Conservation (phyloP, 1,284 basidiomycete genomes). For the Cerioporus squamosus region DNA sequence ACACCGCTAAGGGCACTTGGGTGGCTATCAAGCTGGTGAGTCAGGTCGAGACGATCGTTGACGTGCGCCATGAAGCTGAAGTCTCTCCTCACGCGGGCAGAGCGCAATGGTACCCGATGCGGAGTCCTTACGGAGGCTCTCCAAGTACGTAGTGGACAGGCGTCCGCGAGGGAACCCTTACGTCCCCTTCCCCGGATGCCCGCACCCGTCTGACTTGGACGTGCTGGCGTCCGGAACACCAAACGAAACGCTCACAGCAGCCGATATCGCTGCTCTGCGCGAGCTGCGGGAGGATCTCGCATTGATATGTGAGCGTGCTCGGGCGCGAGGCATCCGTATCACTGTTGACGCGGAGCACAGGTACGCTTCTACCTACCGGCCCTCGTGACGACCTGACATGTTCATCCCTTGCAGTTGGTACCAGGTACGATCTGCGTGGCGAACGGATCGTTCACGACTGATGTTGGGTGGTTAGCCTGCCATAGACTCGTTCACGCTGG, state of each 20-base stretch:
- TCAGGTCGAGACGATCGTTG: background rate
- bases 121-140: slow-evolving; percentile 57
- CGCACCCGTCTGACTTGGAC: slow-evolving; percentile 52
- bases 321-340: slow-evolving; percentile 63
- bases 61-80: background rate
- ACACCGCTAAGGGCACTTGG: slow-evolving; percentile 54
- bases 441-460: background rate
- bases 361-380: slow-evolving; percentile 34
- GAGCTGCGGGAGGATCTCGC: slow-evolving; percentile 64
- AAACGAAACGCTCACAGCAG: slow-evolving; percentile 41
- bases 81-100: slow-evolving; percentile 34
- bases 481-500: slow-evolving; percentile 76
- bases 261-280: slow-evolving; percentile 66
- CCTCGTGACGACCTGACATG: background rate
- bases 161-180: slow-evolving; percentile 36
- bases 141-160: slow-evolving; percentile 51
- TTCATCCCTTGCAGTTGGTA: slow-evolving; percentile 59
- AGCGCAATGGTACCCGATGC: slow-evolving; percentile 67
- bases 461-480: slow-evolving; percentile 58
- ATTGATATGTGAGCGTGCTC: slow-evolving; percentile 58
- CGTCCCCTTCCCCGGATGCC: slow-evolving; percentile 70
- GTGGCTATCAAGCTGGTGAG: slow-evolving; percentile 83
- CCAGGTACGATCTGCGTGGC: slow-evolving; percentile 40
- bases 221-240: slow-evolving; percentile 38
- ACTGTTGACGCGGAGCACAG: slow-evolving; percentile 86